phyloP scores from a whole-genome alignment of 306 rosid species.

The Trifolium subterraneum region DNA sequence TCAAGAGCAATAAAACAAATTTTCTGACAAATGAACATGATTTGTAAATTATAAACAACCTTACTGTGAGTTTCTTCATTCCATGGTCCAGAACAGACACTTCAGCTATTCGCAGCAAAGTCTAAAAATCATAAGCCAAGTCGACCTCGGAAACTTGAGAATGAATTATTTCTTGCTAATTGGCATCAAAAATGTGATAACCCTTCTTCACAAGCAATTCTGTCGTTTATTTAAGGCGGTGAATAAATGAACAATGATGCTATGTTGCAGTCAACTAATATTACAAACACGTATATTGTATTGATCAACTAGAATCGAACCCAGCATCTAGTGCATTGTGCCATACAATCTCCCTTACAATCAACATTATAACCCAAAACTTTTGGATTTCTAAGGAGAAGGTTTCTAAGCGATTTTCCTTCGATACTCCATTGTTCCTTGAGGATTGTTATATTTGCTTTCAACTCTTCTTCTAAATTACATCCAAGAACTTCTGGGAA shows the following conservation, averaged over 20 bases:
- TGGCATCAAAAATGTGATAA: constrained; percentile 23
- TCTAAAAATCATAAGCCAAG: constrained; percentile 9
- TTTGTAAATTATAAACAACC: constrained; percentile 25
- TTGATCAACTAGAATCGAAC: constrained; percentile 69
- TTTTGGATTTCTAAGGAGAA: constrained; percentile 85
- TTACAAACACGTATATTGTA: constrained; percentile 2
- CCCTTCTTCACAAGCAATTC: constrained; percentile 32
- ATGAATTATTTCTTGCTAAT: constrained; percentile 5
- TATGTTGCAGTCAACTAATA: constrained; percentile 8
- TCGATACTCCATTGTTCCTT: constrained; percentile 78
- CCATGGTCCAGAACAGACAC: constrained; percentile 2
- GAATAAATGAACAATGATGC: constrained; percentile 27
- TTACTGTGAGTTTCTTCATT: constrained; percentile 26
- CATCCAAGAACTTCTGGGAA: constrained; percentile 97
- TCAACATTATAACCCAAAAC: constrained; percentile 86
- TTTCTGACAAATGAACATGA: constrained; percentile 1
- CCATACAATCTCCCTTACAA: constrained; percentile 93
- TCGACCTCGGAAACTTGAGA: not conserved
- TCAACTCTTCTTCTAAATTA: constrained; percentile 70
- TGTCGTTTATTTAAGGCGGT: constrained; percentile 8
- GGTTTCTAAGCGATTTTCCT: constrained; percentile 77
- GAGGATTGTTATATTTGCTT: constrained; percentile 68
- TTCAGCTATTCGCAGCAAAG: constrained; percentile 14
- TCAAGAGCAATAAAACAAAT: not conserved
- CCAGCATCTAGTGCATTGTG: constrained; percentile 97